phyloP scores from a whole-genome alignment of 306 rosid genomes.

The Glycine soja region DNA sequence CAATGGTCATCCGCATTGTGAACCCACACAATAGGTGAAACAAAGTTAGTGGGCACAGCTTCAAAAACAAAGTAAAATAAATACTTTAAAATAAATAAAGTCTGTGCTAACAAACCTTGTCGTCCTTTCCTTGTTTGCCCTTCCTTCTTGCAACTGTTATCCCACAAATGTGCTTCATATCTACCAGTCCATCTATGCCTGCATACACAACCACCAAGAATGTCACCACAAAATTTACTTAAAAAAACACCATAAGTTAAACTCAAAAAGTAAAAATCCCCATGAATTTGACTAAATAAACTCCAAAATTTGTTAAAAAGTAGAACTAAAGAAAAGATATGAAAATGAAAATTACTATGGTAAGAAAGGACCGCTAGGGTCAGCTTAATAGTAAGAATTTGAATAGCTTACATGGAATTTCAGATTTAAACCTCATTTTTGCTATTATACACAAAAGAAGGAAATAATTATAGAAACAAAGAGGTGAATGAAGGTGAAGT shows the following conservation, averaged over 20 bases:
- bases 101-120: slow-evolving; percentile 64
- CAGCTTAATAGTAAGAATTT: not conserved
- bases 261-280: not conserved
- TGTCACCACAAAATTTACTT: not conserved
- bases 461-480: not conserved
- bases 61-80: slow-evolving; percentile 35
- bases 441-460: not conserved
- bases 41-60: slow-evolving; percentile 54
- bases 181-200: slow-evolving; percentile 98
- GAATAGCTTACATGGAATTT: not conserved
- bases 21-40: slow-evolving; percentile 51
- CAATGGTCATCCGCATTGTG: slow-evolving; percentile 51
- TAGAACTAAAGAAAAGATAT: too few relatives aligned
- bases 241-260: not conserved
- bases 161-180: slow-evolving; percentile 98
- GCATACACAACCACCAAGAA: not conserved
- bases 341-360: not conserved
- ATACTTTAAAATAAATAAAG: slow-evolving; percentile 29
- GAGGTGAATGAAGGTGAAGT: not conserved
- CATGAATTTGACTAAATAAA: not conserved
- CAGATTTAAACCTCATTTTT: not conserved
- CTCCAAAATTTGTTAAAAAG: too few relatives aligned
- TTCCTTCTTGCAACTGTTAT: slow-evolving; percentile 93
- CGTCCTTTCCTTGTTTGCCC: slow-evolving; percentile 97
- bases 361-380: not conserved